These are phyloP conservation scores for Asterophora lycoperdoides DNA, from an alignment of 768 basidiomycete species.

Conservation along the genomic window DNA sequence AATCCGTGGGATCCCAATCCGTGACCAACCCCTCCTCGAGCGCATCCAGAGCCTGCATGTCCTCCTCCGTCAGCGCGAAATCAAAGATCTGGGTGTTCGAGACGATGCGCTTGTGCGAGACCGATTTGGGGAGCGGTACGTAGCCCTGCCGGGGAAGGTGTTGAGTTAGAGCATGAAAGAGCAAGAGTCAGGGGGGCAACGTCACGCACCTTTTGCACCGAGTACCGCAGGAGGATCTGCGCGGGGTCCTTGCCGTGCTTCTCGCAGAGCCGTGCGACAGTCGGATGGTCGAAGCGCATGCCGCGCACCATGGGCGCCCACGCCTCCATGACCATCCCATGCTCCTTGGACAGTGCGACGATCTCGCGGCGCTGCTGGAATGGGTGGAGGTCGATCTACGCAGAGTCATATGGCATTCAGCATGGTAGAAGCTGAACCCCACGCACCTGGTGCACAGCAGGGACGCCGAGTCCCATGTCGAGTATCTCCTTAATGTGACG, in stretches of 20 bases:
- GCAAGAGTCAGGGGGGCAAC: not conserved
- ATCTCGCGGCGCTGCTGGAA: slow-evolving; percentile 66
- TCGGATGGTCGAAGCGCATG: slow-evolving; percentile 57
- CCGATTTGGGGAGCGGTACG: slow-evolving; percentile 64
- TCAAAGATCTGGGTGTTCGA: slow-evolving; percentile 61
- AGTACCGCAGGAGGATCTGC: slow-evolving; percentile 66
- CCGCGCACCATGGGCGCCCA: slow-evolving; percentile 73
- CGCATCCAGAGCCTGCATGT: slow-evolving; percentile 46
- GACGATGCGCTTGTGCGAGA: slow-evolving; percentile 46
- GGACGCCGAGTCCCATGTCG: slow-evolving; percentile 42
- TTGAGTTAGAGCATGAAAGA: not conserved
- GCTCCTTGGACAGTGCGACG: slow-evolving; percentile 52
- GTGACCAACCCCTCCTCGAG: slow-evolving; percentile 53
- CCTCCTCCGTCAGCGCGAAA: slow-evolving; percentile 49
- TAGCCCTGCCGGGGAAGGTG: slow-evolving; percentile 36
- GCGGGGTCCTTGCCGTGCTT: slow-evolving; percentile 57
- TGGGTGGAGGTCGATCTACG: slow-evolving; percentile 55
- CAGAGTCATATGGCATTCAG: not conserved
- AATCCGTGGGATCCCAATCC: slow-evolving; percentile 39
- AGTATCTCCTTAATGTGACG: slow-evolving; percentile 54
- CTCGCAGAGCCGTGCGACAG: slow-evolving; percentile 45
- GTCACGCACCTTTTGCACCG: slow-evolving; percentile 70
- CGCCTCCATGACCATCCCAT: slow-evolving; percentile 62
- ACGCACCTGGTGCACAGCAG: slow-evolving; percentile 58
- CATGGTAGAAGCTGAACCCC: slow-evolving; percentile 1